Conservation (phyloP, 352 stramenopile species). For the Globisporangium paddicum region DNA sequence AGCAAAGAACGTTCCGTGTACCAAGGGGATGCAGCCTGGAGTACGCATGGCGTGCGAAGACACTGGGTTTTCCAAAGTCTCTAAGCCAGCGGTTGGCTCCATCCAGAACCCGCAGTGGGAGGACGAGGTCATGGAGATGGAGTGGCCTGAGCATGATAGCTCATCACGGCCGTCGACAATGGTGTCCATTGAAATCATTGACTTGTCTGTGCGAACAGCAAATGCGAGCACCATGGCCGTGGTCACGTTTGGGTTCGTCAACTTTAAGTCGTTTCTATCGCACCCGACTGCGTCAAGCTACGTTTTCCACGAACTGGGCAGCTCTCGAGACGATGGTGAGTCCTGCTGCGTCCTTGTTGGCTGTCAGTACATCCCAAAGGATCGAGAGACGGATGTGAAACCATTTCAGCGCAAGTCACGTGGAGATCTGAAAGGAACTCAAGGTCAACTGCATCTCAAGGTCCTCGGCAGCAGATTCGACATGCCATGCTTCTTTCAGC, state of each 20-base stretch:
- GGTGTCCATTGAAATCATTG: slow-evolving; percentile 34
- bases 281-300: slow-evolving; percentile 32
- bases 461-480: slow-evolving; percentile 19
- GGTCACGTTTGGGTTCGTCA: slow-evolving; percentile 28
- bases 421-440: slow-evolving; percentile 1
- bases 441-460: slow-evolving; percentile 33
- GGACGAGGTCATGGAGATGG: slow-evolving; percentile 20
- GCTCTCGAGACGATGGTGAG: neutral
- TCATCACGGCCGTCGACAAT: neutral
- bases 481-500: slow-evolving; percentile 13
- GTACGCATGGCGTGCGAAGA: slow-evolving; percentile 18
- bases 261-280: slow-evolving; percentile 26
- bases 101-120: slow-evolving; percentile 29
- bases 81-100: slow-evolving; percentile 24
- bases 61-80: slow-evolving; percentile 16
- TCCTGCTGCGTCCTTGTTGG: slow-evolving; percentile 26
- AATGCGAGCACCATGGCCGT: slow-evolving; percentile 30
- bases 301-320: slow-evolving; percentile 18
- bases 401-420: slow-evolving; percentile 5
- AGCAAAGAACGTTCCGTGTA: slow-evolving; percentile 22
- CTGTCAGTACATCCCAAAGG: slow-evolving; percentile 37
- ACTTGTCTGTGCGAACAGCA: slow-evolving; percentile 30
- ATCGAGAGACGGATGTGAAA: slow-evolving; percentile 9
- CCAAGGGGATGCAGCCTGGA: slow-evolving; percentile 33
- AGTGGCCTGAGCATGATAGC: slow-evolving; percentile 9